These are phyloP conservation scores for Globisporangium spinosum DNA, from an alignment of 352 stramenopile species.

Conservation along the genomic window DNA sequence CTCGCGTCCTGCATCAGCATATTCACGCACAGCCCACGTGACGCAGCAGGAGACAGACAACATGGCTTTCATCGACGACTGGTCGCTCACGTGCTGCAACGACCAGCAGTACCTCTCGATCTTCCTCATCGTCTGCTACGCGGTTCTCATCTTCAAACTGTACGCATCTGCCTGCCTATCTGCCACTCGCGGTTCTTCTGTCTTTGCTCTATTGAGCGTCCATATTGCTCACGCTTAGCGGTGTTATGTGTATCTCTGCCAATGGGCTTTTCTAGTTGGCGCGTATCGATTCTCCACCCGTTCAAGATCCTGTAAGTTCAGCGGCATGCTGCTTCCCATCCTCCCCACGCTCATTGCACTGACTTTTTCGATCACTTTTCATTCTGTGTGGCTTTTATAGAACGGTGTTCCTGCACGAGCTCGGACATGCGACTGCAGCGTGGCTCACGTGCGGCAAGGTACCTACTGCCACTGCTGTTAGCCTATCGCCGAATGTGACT, in stretches of 20 bases:
- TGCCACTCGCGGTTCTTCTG: too few relatives aligned
- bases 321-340: not conserved
- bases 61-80: constrained; percentile 6
- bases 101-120: constrained; percentile 83
- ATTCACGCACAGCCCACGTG: not conserved
- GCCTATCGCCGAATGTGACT: not conserved
- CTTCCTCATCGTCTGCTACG: constrained; percentile 87
- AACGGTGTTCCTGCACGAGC: constrained; percentile 86
- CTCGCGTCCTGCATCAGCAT: not conserved
- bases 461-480: constrained; percentile 19
- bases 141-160: constrained; percentile 86
- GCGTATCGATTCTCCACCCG: constrained; percentile 77
- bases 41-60: not conserved
- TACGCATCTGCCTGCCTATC: constrained; percentile 15
- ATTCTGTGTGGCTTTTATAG: constrained; percentile 23
- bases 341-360: not conserved
- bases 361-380: constrained; percentile 3
- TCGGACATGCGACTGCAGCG: constrained; percentile 76
- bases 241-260: not conserved
- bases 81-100: constrained; percentile 77
- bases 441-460: constrained; percentile 86
- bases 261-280: constrained; percentile 55
- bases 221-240: not conserved
- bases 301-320: constrained; percentile 86
- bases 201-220: not conserved